Evolutionary conservation across 2,329 filamentous ascomycete species (phyloP), one percentile per base, ranked within the genome.

Genomic region (Colletotrichum tropicale): DNA sequence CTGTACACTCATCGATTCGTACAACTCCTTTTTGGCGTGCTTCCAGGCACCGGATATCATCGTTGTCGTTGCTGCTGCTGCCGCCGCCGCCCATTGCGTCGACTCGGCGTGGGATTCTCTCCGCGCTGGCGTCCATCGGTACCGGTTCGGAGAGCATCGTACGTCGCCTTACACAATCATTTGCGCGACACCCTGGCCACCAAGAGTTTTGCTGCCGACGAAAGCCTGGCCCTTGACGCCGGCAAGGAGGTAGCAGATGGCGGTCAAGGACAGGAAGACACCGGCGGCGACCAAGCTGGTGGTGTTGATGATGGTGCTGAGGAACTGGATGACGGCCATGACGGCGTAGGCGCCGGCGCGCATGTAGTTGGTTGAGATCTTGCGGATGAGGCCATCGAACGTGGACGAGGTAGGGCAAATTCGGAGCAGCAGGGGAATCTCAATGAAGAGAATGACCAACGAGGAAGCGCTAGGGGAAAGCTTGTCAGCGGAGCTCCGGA

Each of bases 321-420:
- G 87, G 91, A 95, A 98, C 86, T 98, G 96, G 61, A 98, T 85
- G 66, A 93, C 82, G 80, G 92, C 94, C 94, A 98, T 96, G 83
- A 91, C 87, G 74, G 87, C 86, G 86, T 99, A 99, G 83, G 98
- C 94, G 74, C 89, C 94, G 24, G 96, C 96, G 86, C 97, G 96
- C 93, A 97, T 98, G 88, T 96, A 98, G 89, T 98, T 98, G 75
- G 96, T 98, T 78, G 95, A 95, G 88, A 99, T 95, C 82, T 92
- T 93, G 86, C 96, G 96, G 85, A 99, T 96, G 84, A 96, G 93
- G 79, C 87, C 88, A 85, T 99, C 97, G 87, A 99, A 99, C 78
- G 91, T 93, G 78, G 93, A 86, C 16, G 96, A 98, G 8, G 97
- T 99, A 74, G 97, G 97, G 88, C 97, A 99, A 88, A 99, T 98